Base-by-base conservation (phyloP, 257 asterid genomes). In the Petrea volubilis region DNA sequence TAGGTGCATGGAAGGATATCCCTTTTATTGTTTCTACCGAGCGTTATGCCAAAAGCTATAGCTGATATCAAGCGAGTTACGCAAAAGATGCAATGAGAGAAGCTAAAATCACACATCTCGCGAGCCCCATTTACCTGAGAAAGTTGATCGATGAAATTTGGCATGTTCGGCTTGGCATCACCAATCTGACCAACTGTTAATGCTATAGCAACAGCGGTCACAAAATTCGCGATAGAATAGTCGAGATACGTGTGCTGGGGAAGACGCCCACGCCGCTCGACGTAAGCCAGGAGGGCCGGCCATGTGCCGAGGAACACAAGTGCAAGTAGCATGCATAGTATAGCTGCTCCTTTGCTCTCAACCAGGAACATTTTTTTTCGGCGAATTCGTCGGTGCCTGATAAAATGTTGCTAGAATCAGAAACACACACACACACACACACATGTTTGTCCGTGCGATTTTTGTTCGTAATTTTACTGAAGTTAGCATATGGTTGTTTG, bases 171-270 rank as follows among this genome's bases (percentile, higher is more conserved):
- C 28, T 49, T 81, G 74, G 47, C 61, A 17, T 69, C 61, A 2
- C 87, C 92, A 44, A 81, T 77, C 68, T 86, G 76, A 23, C 89
- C 89, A 25, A 75, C 43, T 0, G 89, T 86, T 14, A 83, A 52
- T 5, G 87, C 89, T 13, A 86, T 81, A 25, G 55, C 33, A 46
- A 81, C 13, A 51, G 87, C 92, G 43, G 81, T 52, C 34, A 86
- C 41, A 12, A 83, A 62, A 61, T 83, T 83, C 0, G 76, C 46
- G 41, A 83, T 0, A 0, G 89, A 62, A 66, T 81, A 86, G 60
- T 86, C 92, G 13, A 86, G 85, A 36, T 81, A 86, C 7, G 82
- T 86, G 75, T 83, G 91, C 68, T 86, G 88, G 0, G 91, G 89
- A 2, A 86, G 86, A 14, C 89, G 79, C 1, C 92, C 92, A 0